Evolutionary conservation across 257 asterid genomes (phyloP), one percentile per base, ranked within the genome.

Genomic region (Nicotiana obtusifolia): DNA sequence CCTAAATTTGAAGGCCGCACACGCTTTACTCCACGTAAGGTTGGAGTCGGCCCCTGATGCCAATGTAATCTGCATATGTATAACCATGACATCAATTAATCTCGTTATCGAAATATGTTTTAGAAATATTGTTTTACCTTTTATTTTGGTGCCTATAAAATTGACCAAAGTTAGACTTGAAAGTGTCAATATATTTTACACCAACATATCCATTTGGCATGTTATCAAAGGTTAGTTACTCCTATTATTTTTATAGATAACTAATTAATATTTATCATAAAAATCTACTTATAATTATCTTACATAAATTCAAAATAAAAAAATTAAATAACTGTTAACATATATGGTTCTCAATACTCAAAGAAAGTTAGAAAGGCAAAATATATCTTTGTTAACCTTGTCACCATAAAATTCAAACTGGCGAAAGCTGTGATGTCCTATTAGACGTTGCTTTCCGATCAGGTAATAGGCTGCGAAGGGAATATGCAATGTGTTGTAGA

Each of bases 321-420:
- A 41, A 41, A 1, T n/a, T n/a, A 35, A 5, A 35, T 5, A 35
- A 35, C 9, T 1, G 7, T 33, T 33, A 33, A 33, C 5, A 33
- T 41, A 2, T 41, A 41, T 37, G 2, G 47, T 41, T 41, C 19
- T 68, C 4, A n/a, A 68, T 11, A 24, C 19, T 10, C 67, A n/a
- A 35, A 57, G 4, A 57, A 57, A 57, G 10, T 20, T 2, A 19
- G 33, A 66, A 0, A 16, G 31, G 9, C 0, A 16, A n/a, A n/a
- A 0, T n/a, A n/a, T n/a, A n/a, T 4, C 7, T 0, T 28, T 53
- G 10, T 17, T 33, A 10, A 82, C 82, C 85, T 82, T 77, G 8
- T 83, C 82, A 15, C 82, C 82, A 33, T 64, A 83, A 33, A 83
- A 83, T 26, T 65, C 62, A 44, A 83, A 26, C 10, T 31, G 67